Evolutionary conservation across 371 early-diverging fungal genomes (phyloP).

Genomic region (Mucor circinelloides): DNA sequence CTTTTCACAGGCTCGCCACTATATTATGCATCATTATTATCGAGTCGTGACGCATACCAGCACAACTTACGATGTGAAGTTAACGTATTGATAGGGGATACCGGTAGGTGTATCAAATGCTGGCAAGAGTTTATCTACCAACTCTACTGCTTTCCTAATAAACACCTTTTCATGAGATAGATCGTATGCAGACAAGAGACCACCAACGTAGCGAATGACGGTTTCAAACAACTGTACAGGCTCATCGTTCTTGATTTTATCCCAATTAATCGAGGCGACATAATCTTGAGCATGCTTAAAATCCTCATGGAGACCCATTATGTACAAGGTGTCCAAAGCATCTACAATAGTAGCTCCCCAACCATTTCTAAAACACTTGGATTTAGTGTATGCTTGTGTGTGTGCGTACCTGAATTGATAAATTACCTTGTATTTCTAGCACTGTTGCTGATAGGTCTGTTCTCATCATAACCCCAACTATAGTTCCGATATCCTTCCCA

Average conservation of each 20-base stretch:
- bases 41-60: not conserved
- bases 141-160: conserved; percentile 50
- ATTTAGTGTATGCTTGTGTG: not conserved
- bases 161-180: conserved; percentile 51
- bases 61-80: conserved; percentile 38
- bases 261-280: conserved; percentile 57
- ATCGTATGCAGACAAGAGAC: conserved; percentile 80
- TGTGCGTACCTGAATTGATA: not conserved
- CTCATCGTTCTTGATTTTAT: conserved; percentile 12
- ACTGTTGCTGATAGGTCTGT: conserved; percentile 47
- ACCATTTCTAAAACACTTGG: conserved; percentile 19
- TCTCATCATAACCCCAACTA: conserved; percentile 68
- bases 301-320: conserved; percentile 77
- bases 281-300: conserved; percentile 67
- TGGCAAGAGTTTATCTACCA: conserved; percentile 58
- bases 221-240: conserved; percentile 77
- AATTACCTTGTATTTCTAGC: conserved; percentile 54
- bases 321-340: conserved; percentile 76
- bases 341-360: conserved; percentile 78
- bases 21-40: not conserved
- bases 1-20: conserved; percentile 37
- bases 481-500: conserved; percentile 77
- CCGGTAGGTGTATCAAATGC: conserved; percentile 66
- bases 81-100: conserved; percentile 56
- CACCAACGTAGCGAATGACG: conserved; percentile 87